Evolutionary conservation across 2,329 filamentous ascomycete species (phyloP), one percentile per base, ranked within the genome.

Genomic region (Mariannaea elegans): DNA sequence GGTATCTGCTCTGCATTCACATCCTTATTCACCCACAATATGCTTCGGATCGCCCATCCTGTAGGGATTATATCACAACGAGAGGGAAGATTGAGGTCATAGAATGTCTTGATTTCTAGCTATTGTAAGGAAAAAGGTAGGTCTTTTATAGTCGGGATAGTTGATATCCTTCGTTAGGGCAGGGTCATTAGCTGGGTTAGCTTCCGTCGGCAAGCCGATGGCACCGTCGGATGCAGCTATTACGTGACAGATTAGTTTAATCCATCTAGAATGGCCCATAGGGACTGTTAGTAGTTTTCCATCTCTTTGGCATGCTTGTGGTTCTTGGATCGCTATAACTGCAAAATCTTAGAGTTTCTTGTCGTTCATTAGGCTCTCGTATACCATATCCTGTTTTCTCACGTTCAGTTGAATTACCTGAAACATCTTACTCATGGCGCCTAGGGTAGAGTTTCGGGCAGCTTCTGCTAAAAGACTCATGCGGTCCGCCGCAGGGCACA

Each of bases 291-390:
- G 36, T 42, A 56, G 27, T 23, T 44, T 49, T 14, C 38, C 27
- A 14, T 49, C 36, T 21, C n/a, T 56, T 44, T 45, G 21, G 23
- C 44, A 23, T 34, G 36, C 54, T 18, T 56, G 27, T 2, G 45
- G 54, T 24, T 56, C 45, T 50, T 56, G 27, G 27, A 56, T 50
- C 18, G 24, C 45, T 49, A 56, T 56, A 6, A 36, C 54, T 45
- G 36, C 21, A 14, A 34, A 36, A 16, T 56, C 54, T 50, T 50
- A 23, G 29, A 50, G 45, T 24, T 49, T 18, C 54, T 46, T 41
- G 38, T 57, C 36, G 18, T 56, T 56, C 45, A 56, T 56, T 1
- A 56, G 54, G 54, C 54, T 56, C 27, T 56, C 24, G 14, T 56
- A 18, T 56, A 56, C 45, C 16, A 38, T 50, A 31, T 44, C 36